Conservation (phyloP, 768 basidiomycete species). For the Ephemerocybe angulata region DNA sequence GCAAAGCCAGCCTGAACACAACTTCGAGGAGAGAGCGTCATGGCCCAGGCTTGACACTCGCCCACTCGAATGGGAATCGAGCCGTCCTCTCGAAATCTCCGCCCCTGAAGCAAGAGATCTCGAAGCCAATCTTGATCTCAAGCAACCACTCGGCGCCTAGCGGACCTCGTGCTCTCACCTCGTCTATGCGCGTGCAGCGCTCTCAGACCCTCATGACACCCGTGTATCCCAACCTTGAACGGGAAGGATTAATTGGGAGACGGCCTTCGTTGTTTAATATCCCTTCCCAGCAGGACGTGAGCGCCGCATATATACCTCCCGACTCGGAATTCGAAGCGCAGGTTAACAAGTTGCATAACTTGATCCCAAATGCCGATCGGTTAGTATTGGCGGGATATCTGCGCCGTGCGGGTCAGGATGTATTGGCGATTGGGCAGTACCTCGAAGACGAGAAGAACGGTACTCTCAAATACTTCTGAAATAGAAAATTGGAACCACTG, state of each 20-base stretch:
- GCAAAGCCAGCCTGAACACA: conserved; percentile 53
- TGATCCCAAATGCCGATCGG: conserved; percentile 72
- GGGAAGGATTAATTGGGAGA: conserved; percentile 27
- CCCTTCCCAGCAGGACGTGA: conserved; percentile 17
- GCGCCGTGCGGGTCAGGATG: conserved; percentile 71
- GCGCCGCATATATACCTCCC: conserved; percentile 25
- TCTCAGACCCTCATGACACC: conserved; percentile 61
- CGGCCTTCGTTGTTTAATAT: conserved; percentile 39
- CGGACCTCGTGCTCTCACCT: conserved; percentile 66
- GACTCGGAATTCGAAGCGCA: conserved; percentile 60
- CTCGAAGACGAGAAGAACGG: conserved; percentile 83
- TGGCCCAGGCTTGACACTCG: background rate
- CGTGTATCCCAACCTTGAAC: conserved; percentile 27
- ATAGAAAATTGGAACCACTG: too few relatives aligned
- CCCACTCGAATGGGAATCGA: background rate
- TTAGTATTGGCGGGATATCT: conserved; percentile 67
- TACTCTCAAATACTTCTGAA: conserved; percentile 34
- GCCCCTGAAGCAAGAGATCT: conserved; percentile 18
- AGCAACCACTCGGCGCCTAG: conserved; percentile 53
- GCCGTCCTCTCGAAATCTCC: background rate
- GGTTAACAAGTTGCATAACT: conserved; percentile 65
- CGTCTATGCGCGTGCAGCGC: conserved; percentile 48
- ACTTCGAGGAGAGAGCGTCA: conserved; percentile 14
- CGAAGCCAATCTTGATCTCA: conserved; percentile 32
- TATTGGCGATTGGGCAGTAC: conserved; percentile 83